Conservation (phyloP, 2,329 filamentous ascomycete genomes). For the Penicillium occitanis region DNA sequence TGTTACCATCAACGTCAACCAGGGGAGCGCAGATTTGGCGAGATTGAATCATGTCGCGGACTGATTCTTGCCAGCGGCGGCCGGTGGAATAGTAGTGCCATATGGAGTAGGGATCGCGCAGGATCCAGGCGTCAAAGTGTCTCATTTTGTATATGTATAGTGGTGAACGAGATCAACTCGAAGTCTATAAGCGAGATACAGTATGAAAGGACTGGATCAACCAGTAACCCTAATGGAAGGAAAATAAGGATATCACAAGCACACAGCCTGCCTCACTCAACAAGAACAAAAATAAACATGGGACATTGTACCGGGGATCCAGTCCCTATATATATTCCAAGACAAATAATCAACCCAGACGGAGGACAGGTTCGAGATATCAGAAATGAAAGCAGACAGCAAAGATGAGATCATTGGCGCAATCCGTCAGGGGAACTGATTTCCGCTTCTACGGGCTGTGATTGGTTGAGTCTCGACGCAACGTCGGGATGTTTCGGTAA, state of each 20-base stretch:
- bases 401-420: slow-evolving; percentile 21
- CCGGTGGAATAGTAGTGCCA: slow-evolving; percentile 41
- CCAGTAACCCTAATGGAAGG: not conserved
- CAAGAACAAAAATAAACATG: not conserved
- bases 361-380: not conserved
- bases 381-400: slow-evolving; percentile 2
- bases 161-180: not conserved
- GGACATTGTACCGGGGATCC: not conserved
- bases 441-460: not conserved
- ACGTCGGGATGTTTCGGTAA: slow-evolving; percentile 14
- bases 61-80: slow-evolving; percentile 37
- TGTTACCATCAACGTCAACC: not conserved
- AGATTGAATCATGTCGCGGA: slow-evolving; percentile 37
- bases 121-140: slow-evolving; percentile 41
- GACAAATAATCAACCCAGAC: not conserved
- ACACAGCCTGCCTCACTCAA: not conserved
- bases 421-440: not conserved
- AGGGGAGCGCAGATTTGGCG: slow-evolving; percentile 37
- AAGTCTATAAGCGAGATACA: not conserved
- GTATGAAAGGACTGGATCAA: not conserved
- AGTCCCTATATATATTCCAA: not conserved
- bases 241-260: not conserved
- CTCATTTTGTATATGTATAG: slow-evolving; percentile 27
- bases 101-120: slow-evolving; percentile 42
- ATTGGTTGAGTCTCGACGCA: not conserved